Evolutionary conservation across 306 rosid species (phyloP).

Genomic region (Acacia confusa): DNA sequence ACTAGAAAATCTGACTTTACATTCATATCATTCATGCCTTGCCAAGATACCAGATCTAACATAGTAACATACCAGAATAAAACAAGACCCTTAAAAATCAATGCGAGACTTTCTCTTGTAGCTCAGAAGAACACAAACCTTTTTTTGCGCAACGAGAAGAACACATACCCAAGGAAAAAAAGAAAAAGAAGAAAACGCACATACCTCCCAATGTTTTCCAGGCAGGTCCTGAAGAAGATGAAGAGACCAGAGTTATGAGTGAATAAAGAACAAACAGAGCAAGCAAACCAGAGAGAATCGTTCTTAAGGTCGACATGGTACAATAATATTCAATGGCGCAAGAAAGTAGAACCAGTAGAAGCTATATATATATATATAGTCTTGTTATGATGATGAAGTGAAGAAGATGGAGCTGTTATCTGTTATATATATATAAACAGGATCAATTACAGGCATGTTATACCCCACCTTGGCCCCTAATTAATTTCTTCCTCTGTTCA

Average conservation of each 20-base stretch:
- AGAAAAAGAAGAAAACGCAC: no score
- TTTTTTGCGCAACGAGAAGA: no score
- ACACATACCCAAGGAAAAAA: background rate
- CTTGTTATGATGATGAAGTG: constrained; percentile 4
- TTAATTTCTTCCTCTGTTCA: background rate
- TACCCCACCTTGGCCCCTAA: background rate
- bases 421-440: background rate
- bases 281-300: constrained; percentile 32
- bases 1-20: background rate
- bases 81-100: background rate
- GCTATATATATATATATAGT: background rate
- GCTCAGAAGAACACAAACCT: background rate
- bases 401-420: background rate
- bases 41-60: background rate
- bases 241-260: no score
- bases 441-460: background rate
- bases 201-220: constrained; percentile 74
- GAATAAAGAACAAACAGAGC: no score
- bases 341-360: background rate
- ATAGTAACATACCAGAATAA: background rate
- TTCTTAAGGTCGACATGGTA: background rate
- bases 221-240: background rate
- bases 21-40: background rate
- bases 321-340: background rate
- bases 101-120: background rate